Base-by-base conservation (phyloP, 2,329 filamentous ascomycete genomes). In the Xylariaceae sp. region DNA sequence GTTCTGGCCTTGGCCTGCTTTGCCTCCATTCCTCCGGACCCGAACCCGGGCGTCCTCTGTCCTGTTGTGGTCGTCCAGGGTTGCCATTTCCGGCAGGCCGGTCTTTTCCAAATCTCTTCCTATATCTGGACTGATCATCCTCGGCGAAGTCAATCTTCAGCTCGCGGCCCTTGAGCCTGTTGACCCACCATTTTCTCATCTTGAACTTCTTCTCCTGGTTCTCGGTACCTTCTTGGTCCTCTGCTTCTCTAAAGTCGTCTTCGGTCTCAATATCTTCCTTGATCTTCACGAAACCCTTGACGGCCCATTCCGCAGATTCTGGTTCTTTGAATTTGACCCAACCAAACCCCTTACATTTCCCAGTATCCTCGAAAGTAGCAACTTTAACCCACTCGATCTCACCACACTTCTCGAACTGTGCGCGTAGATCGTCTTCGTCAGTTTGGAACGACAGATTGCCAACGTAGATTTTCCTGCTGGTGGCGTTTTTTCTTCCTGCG, bases 301-400 rank as follows among this genome's bases (percentile, higher is more conserved):
- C 89, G 3, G 87, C 87, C 56, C 76, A 77, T 37, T 83, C 79
- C 0, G 89, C 89, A 0, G 85, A 78, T 42, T 87, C 81, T 9
- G 90, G 60, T 38, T 89, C 82, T 60, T 84, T 83, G 65, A 97
- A 98, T 47, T 87, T 87, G 47, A 98, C 81, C 90, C 93, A 98
- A 4, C 85, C 93, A 67, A 85, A 98, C 15, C 93, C 94, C 69
- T 97, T 97, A 72, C 93, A 98, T 69, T 97, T 98, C 33, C 93
- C 93, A 16, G 85, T 85, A 64, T 98, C 94, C 64, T 97, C 88
- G 60, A 98, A 98, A 1, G 90, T 95, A 3, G 93, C 93, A 52
- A 97, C 73, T 67, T 95, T 91, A 50, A 89, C 78, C 69, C 87
- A 87, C 39, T 83, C 79, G 47, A 97, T 80, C 48, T 83, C 74